Evolutionary conservation across 768 basidiomycete species (phyloP), one percentile per base, ranked within the genome.

Genomic region (Termitomyces sp.): DNA sequence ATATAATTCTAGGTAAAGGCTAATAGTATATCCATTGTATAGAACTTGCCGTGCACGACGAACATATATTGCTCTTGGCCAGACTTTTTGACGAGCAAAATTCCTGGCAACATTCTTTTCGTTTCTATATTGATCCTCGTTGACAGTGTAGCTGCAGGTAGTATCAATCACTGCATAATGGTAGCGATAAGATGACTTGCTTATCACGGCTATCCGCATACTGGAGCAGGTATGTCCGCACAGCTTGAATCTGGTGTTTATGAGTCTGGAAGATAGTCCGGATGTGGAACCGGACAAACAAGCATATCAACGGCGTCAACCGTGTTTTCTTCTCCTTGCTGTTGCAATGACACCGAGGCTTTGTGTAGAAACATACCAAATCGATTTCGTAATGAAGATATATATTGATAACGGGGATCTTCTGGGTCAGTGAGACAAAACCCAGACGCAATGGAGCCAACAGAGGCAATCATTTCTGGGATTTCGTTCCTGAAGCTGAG

Each of bases 241-340:
- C 83, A 10, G 85, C 85, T 48, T 81, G 77, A 48, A 90, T 76
- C 86, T 89, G 60, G 22, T 47, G 49, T 26, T 59, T 54, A 18
- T 58, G 53, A 24, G 58, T 26, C 22, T 28, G 43, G 28, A 35
- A 28, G 6, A 24, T 9, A 33, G 16, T 20, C 14, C 24, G n/a
- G n/a, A 20, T 22, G 32, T 8, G 30, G 22, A 47, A 54, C 32
- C 30, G 20, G 16, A 72, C 82, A 56, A 62, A 88, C 89, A 57
- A 91, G 74, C 68, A 84, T 81, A 62, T 87, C 81, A 18, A 92
- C 87, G 6, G 87, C 85, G 70, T 94, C 92, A 8, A 94, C 83
- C 2, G 86, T 87, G 62, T 87, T 89, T 70, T 90, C 87, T 65
- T 88, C 86, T 6, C 89, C 90, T 69, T 90, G 89, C 59, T 82